These are phyloP conservation scores for Penicillium sp. DNA, from an alignment of 2,329 filamentous ascomycete genomes.

Conservation along the genomic window DNA sequence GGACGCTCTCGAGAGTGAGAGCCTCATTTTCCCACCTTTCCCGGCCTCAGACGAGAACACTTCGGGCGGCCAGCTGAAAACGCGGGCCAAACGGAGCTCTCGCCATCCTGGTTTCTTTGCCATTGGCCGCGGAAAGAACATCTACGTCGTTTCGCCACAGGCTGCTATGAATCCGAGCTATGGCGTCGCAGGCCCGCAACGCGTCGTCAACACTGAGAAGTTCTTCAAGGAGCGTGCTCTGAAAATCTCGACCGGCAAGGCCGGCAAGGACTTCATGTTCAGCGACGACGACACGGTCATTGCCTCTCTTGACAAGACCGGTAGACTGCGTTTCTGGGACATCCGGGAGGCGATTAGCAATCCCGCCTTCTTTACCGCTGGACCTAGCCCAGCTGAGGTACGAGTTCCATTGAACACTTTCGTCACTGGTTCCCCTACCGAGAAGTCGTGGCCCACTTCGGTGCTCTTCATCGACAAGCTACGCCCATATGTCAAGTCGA, in stretches of 20 bases:
- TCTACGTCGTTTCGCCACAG: constrained; percentile 68
- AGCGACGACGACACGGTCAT: constrained; percentile 93
- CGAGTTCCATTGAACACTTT: constrained; percentile 79
- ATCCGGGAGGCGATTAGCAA: constrained; percentile 56
- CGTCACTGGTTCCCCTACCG: constrained; percentile 72
- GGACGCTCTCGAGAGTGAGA: constrained; percentile 70
- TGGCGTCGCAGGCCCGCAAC: constrained; percentile 43
- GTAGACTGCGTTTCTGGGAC: constrained; percentile 96
- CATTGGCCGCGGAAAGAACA: constrained; percentile 88
- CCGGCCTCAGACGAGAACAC: constrained; percentile 79
- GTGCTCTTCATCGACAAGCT: constrained; percentile 94
- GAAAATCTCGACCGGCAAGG: constrained; percentile 94
- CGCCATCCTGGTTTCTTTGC: constrained; percentile 89
- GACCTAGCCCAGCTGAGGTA: constrained; percentile 59
- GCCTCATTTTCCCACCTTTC: constrained; percentile 81
- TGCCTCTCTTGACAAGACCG: constrained; percentile 92
- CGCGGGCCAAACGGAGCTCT: constrained; percentile 79
- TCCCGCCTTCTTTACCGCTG: too few species aligned
- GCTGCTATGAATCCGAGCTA: constrained; percentile 46
- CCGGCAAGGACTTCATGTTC: constrained; percentile 95
- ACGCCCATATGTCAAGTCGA: constrained; percentile 80
- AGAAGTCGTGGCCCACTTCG: constrained; percentile 95
- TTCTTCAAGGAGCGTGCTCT: constrained; percentile 78
- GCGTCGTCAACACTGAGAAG: constrained; percentile 72
- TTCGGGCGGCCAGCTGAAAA: constrained; percentile 88